These are phyloP conservation scores for Diaporthe ilicicola DNA, from an alignment of 2,329 filamentous ascomycete species.

Conservation along the genomic window DNA sequence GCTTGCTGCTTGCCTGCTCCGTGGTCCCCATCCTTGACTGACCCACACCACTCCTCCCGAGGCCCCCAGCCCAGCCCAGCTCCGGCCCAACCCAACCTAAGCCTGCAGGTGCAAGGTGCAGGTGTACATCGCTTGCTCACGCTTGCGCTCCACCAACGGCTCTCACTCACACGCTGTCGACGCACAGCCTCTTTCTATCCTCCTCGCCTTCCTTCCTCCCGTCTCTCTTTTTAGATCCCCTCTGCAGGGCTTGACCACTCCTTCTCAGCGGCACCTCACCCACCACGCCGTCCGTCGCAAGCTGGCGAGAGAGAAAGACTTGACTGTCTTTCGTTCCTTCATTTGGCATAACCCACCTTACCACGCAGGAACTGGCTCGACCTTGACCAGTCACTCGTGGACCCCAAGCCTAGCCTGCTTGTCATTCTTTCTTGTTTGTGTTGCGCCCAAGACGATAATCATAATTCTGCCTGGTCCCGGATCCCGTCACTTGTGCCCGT, in stretches of 20 bases:
- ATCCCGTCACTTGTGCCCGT: not conserved
- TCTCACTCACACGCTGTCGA: not conserved
- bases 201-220: slow-evolving; percentile 24
- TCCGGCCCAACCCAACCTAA: slow-evolving; percentile 16
- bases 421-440: slow-evolving; percentile 11
- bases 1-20: not conserved
- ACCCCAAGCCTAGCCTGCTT: slow-evolving; percentile 20
- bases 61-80: not conserved
- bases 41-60: slow-evolving; percentile 6
- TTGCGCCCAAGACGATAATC: not conserved
- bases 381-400: not conserved
- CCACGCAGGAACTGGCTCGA: not conserved
- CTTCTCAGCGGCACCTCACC: slow-evolving; percentile 20
- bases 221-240: slow-evolving; percentile 31
- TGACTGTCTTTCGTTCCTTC: slow-evolving; percentile 31
- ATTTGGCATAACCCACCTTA: slow-evolving; percentile 17
- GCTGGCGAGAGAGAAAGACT: slow-evolving; percentile 20
- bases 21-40: slow-evolving; percentile 6
- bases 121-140: not conserved
- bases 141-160: not conserved
- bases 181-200: slow-evolving; percentile 20
- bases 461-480: not conserved
- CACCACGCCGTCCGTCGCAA: slow-evolving; percentile 8
- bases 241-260: slow-evolving; percentile 21
- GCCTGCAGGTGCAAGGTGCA: slow-evolving; percentile 17